Percentiles rank a stretch among this genome's conserved stretches.
phyloP scores from a whole-genome alignment of 768 basidiomycete species.

The Clathrus columnatus region DNA sequence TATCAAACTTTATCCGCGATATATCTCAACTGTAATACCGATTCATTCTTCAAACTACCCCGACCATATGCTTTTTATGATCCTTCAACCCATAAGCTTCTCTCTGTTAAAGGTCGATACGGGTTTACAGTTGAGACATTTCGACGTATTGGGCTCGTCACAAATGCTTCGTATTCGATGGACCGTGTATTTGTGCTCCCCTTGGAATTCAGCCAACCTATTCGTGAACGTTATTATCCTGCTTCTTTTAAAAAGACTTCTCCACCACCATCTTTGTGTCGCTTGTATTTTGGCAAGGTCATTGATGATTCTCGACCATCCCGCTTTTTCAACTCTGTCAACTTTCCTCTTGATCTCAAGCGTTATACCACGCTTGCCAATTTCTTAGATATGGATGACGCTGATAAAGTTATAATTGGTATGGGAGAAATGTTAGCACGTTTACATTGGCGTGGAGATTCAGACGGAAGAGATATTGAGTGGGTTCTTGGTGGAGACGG shows the following conservation, averaged over 20 bases:
- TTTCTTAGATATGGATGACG: no score
- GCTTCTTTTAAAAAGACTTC: background rate
- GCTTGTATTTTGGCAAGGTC: background rate
- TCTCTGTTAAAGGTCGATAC: no score
- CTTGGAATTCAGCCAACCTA: background rate
- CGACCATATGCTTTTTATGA: conserved; percentile 18
- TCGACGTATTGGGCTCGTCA: background rate
- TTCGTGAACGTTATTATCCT: background rate
- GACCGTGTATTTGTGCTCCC: background rate
- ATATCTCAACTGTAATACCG: conserved; percentile 13
- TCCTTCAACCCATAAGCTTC: no score
- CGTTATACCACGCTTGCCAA: no score
- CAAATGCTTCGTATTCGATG: background rate
- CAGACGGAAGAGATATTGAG: conserved; percentile 26
- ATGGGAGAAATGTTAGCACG: conserved; percentile 25
- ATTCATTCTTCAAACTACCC: conserved; percentile 20
- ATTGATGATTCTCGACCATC: background rate
- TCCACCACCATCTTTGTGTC: background rate
- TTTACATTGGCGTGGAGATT: conserved; percentile 21
- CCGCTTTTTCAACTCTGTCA: background rate
- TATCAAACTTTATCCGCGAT: conserved; percentile 13
- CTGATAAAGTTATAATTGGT: conserved; percentile 17
- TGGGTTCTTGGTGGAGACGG: conserved; percentile 22
- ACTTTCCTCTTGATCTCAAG: no score
- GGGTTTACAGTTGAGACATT: background rate